Evolutionary conservation across 208 protist genomes (phyloP), one percentile per base, ranked within the genome.

Genomic region (Leishmania arabica): DNA sequence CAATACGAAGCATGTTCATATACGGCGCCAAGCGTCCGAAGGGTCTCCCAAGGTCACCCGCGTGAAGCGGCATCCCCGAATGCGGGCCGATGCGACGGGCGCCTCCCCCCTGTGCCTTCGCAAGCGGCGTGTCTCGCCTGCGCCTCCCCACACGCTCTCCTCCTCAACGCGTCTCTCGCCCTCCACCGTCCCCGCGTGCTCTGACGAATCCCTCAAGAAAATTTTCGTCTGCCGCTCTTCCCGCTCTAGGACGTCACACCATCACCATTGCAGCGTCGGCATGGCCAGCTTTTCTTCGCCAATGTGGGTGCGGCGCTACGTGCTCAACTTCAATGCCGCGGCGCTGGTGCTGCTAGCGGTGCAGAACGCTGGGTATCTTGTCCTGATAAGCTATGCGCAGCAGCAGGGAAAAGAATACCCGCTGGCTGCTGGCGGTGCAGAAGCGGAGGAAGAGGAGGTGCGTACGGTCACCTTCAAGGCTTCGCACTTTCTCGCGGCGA

Each of bases 291-390:
- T 24, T 37, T 3, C 75, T 27, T 49, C 8, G 3, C 56, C 27
- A 4, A 2, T 79, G 24, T 27, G 11, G 19, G 27, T 37, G 13
- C 64, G 34, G 19, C 76, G 58, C 13, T 66, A 27, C 13, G 4
- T 80, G 15, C 66, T 37, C 76, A 84, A 49, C 76, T 84, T 80
- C 9, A 84, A 80, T 34, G 42, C 71, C 42, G 24, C 75, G 19
- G 68, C 81, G 3, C 34, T 85, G 9, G 70, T 40, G 1, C 47
- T 81, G n/a, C 81, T 85, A 2, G 68, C 81, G 13, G 34, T 85
- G 11, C 81, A 85, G 24, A 85, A 81, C 58, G 74, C 76, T 7
- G 81, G 81, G 31, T 81, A 81, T 49, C 24, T 85, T 1, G 51
- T 81, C 4, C 21, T 85, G 47, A 78, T 80, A 45, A 47, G 75